Conservation (phyloP, 768 basidiomycete species). For the Paxillus involutus region DNA sequence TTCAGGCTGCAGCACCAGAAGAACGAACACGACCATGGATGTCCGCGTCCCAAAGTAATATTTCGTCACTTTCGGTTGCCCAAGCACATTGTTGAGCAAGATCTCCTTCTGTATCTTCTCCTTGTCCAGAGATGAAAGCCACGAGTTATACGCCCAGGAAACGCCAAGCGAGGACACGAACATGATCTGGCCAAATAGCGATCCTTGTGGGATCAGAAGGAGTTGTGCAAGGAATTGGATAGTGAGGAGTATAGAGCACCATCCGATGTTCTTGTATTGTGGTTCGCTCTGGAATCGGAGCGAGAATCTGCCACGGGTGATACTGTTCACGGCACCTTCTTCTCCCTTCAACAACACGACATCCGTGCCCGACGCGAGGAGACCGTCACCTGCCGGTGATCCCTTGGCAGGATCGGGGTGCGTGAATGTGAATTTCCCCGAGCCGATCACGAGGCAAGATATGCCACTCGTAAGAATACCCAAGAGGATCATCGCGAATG, state of each 20-base stretch:
- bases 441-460: slow-evolving; percentile 34
- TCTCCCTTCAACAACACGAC: slow-evolving; percentile 28
- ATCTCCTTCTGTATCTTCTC: slow-evolving; percentile 27
- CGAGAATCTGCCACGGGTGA: slow-evolving; percentile 33
- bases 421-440: slow-evolving; percentile 26
- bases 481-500: slow-evolving; percentile 34
- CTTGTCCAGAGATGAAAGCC: slow-evolving; percentile 38
- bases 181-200: slow-evolving; percentile 35
- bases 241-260: slow-evolving; percentile 31
- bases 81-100: slow-evolving; percentile 23
- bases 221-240: slow-evolving; percentile 35
- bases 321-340: slow-evolving; percentile 30
- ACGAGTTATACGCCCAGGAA: slow-evolving; percentile 37
- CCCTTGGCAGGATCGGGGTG: slow-evolving; percentile 26
- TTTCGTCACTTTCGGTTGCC: slow-evolving; percentile 21
- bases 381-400: slow-evolving; percentile 31
- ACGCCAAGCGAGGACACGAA: slow-evolving; percentile 33
- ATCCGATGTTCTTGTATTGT: slow-evolving; percentile 27
- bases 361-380: slow-evolving; percentile 22
- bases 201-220: slow-evolving; percentile 33
- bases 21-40: slow-evolving; percentile 20
- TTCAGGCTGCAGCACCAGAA: slow-evolving; percentile 21
- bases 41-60: slow-evolving; percentile 28
- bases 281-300: slow-evolving; percentile 27
- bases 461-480: slow-evolving; percentile 32